Base-by-base conservation (phyloP, 495 filamentous ascomycete genomes). In the Daldinia bambusicola region DNA sequence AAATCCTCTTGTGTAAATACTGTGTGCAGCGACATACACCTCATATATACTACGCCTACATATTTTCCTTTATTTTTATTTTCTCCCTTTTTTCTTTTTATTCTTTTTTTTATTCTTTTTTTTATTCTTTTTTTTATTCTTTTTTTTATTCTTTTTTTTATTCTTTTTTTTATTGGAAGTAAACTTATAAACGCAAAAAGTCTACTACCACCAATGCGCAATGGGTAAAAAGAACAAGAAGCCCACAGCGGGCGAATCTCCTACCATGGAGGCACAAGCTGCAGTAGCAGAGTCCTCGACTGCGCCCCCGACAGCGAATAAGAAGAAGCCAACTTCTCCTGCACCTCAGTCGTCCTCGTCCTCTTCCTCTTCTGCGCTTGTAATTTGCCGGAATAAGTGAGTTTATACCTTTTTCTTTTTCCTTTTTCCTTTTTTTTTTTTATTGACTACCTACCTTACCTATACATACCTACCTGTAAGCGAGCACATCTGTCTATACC, bases 381-480 rank as follows among this genome's bases (percentile, higher is more conserved):
- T 90, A 38, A 92, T 92, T 66, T 91, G 89, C 80, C 86, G 89
- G 70, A 92, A 92, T 78, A 92, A 92, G 88, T 91, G 84, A 71
- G 80, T 78, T 78, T 55, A 12, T 51, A 59, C 30, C 20, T 55
- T 38, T 26, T 26, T 26, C 26, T 26, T 26, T 26, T 26, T 3
- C 3, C 3, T 26, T 26, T 3, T 26, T 26, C 3, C 40, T 3
- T 26, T 26, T 26, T 26, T 3, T 26, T 26, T 26, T 45, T 32
- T 58, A 20, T n/a, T 55, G 16, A 26, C 26, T 32, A 61, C 68
- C 38, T 48, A 22, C 40, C 16, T 26, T 26, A 26, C 26, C 26
- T 26, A 26, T 26, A 26, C 26, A 26, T 26, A 26, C 26, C 26
- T 26, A 26, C 26, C 26, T 26, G 3, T 26, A 26, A 26, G 26